These are phyloP conservation scores for Adansonia madagascariensis DNA, from an alignment of 441 rosid genomes.

Conservation along the genomic window DNA sequence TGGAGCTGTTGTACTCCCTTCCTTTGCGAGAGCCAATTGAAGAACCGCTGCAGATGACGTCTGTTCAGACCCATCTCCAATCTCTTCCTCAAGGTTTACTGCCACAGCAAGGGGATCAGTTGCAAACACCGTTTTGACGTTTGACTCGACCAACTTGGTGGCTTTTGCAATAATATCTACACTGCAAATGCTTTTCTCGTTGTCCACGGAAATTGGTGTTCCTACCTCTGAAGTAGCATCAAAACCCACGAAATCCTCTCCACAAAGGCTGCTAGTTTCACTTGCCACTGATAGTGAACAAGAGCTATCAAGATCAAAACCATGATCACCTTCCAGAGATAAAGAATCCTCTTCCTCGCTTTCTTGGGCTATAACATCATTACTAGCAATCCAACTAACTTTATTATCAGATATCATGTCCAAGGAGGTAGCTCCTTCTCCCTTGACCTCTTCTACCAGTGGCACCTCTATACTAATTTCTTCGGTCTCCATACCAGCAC, in stretches of 20 bases:
- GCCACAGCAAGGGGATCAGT: conserved; percentile 43
- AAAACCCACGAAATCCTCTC: conserved; percentile 54
- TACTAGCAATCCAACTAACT: conserved; percentile 41
- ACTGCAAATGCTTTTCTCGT: conserved; percentile 42
- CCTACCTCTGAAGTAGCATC: conserved; percentile 51
- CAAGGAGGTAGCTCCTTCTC: conserved; percentile 37
- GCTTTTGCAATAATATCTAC: conserved; percentile 46
- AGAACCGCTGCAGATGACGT: conserved; percentile 45
- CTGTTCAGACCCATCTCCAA: conserved; percentile 41
- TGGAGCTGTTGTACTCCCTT: conserved; percentile 34
- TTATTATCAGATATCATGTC: conserved; percentile 47
- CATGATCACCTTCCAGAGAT: conserved; percentile 63
- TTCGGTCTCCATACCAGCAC: conserved; percentile 46
- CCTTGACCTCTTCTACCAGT: conserved; percentile 34
- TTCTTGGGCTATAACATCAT: conserved; percentile 43
- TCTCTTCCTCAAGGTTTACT: conserved; percentile 45
- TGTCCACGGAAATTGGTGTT: conserved; percentile 40
- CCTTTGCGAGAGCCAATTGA: conserved; percentile 49
- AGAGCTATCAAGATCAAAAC: conserved; percentile 56
- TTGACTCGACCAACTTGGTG: conserved; percentile 43
- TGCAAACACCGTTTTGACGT: conserved; percentile 36
- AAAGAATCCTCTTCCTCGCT: conserved; percentile 62
- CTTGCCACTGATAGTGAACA: conserved; percentile 65
- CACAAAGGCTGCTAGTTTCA: conserved; percentile 69
- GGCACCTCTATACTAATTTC: conserved; percentile 33